Percentiles rank a stretch among this genome's conserved stretches.
These are phyloP conservation scores for Hanseniaspora lachancei DNA, from an alignment of 805 yeast genomes.

Conservation along the genomic window DNA sequence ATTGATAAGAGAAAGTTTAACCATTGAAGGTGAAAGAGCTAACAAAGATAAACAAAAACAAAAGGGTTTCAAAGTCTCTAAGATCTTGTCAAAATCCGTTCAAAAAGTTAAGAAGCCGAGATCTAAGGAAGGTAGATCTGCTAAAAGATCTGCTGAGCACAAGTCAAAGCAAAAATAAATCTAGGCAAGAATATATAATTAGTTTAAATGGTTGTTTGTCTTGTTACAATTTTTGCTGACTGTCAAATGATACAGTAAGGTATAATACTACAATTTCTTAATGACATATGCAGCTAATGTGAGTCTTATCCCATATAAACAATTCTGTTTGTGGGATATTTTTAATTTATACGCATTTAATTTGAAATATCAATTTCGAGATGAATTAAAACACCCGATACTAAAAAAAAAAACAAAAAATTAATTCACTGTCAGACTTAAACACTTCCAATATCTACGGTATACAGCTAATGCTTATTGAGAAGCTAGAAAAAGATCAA, in stretches of 20 bases:
- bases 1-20: constrained; percentile 42
- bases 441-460: neutral
- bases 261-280: no score
- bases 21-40: constrained; percentile 69
- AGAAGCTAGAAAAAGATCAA: neutral
- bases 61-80: constrained; percentile 46
- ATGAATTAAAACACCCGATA: no score
- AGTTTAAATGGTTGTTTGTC: neutral
- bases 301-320: no score
- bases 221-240: no score
- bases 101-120: constrained; percentile 32
- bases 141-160: constrained; percentile 34
- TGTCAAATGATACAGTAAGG: no score
- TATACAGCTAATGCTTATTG: no score
- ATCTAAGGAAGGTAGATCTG: constrained; percentile 36
- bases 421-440: no score
- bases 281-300: no score
- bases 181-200: neutral
- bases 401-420: no score
- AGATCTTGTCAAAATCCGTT: constrained; percentile 23
- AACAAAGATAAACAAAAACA: constrained; percentile 35
- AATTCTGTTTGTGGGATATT: no score
- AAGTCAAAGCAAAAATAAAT: constrained; percentile 20
- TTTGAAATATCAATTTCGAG: no score
- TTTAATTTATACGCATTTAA: no score